A percentile compares a stretch with the other conserved stretches of the same genome.
Evolutionary conservation across 2,329 filamentous ascomycete species (phyloP).

Genomic region (Pochonia chlamydosporia): DNA sequence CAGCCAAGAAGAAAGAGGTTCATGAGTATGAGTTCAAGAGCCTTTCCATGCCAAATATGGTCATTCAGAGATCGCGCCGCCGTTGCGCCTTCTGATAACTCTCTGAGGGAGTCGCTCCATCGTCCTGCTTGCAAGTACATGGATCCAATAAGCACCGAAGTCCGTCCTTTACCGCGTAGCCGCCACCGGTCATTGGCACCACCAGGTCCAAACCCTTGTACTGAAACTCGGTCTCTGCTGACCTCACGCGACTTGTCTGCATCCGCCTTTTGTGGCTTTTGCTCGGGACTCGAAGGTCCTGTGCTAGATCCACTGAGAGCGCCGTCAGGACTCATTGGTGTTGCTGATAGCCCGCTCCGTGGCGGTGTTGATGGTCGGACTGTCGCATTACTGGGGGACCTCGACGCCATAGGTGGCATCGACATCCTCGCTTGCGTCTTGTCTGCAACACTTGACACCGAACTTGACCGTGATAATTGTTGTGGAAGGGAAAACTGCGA

Average conservation of each 20-base stretch:
- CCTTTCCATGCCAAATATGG: slow-evolving; percentile 96
- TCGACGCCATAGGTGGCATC: slow-evolving; percentile 63
- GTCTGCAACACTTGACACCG: slow-evolving; percentile 47
- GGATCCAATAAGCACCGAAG: slow-evolving; percentile 74
- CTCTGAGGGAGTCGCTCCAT: slow-evolving; percentile 82
- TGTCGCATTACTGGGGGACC: slow-evolving; percentile 32
- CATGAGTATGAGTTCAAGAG: slow-evolving; percentile 78
- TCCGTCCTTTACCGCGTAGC: slow-evolving; percentile 73
- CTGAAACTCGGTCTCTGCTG: slow-evolving; percentile 53
- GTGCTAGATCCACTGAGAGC: slow-evolving; percentile 30
- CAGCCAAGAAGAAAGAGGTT: slow-evolving; percentile 80
- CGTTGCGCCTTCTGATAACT: slow-evolving; percentile 73
- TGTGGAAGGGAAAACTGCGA: slow-evolving; percentile 45
- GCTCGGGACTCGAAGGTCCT: slow-evolving; percentile 36
- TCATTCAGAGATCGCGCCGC: slow-evolving; percentile 77
- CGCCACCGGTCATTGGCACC: slow-evolving; percentile 72
- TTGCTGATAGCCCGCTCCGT: slow-evolving; percentile 41
- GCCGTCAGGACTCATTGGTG: slow-evolving; percentile 44
- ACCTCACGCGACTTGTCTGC: slow-evolving; percentile 41
- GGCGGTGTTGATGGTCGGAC: slow-evolving; percentile 45
- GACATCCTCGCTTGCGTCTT: slow-evolving; percentile 69
- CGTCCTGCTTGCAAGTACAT: slow-evolving; percentile 84
- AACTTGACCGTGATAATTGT: slow-evolving; percentile 43
- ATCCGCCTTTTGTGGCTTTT: slow-evolving; percentile 29
- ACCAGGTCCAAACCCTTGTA: slow-evolving; percentile 65